These are phyloP conservation scores for Candida stauntonica DNA, from an alignment of 805 yeast species.

Conservation along the genomic window DNA sequence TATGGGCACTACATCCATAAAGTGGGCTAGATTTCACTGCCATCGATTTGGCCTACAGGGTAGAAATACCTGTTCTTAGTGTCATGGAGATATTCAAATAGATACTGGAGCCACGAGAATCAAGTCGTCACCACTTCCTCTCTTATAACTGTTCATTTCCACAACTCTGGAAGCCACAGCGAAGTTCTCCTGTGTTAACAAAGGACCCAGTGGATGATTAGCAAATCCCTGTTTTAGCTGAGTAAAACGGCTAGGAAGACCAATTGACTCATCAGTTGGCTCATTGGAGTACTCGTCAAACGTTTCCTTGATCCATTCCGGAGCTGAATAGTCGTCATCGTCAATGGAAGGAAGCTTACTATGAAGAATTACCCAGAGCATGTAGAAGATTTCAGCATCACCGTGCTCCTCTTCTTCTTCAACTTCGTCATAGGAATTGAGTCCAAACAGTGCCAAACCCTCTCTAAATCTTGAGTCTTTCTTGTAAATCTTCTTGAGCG, in stretches of 20 bases:
- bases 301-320: slow-evolving; percentile 15
- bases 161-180: slow-evolving; percentile 15
- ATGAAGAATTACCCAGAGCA: slow-evolving; percentile 19
- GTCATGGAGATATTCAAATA: too few species aligned
- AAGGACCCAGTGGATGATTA: slow-evolving; percentile 2
- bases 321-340: slow-evolving; percentile 12
- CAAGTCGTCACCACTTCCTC: slow-evolving; percentile 15
- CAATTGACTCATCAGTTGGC: not conserved
- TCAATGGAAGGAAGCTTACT: slow-evolving; percentile 7
- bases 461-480: slow-evolving; percentile 46
- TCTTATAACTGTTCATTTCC: slow-evolving; percentile 15
- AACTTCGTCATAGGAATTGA: slow-evolving; percentile 41
- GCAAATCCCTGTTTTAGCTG: slow-evolving; percentile 8
- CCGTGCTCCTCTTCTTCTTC: slow-evolving; percentile 31
- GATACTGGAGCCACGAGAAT: slow-evolving; percentile 20
- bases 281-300: slow-evolving; percentile 1
- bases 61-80: too few species aligned
- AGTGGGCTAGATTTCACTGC: too few species aligned
- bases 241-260: not conserved
- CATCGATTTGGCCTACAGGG: too few species aligned
- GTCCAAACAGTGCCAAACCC: slow-evolving; percentile 45
- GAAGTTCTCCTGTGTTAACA: slow-evolving; percentile 11
- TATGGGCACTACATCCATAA: too few species aligned
- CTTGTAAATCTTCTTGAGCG: slow-evolving; percentile 48
- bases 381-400: slow-evolving; percentile 32